Base-by-base conservation (phyloP, 805 yeast genomes). In the Candida khao-thaluensis region DNA sequence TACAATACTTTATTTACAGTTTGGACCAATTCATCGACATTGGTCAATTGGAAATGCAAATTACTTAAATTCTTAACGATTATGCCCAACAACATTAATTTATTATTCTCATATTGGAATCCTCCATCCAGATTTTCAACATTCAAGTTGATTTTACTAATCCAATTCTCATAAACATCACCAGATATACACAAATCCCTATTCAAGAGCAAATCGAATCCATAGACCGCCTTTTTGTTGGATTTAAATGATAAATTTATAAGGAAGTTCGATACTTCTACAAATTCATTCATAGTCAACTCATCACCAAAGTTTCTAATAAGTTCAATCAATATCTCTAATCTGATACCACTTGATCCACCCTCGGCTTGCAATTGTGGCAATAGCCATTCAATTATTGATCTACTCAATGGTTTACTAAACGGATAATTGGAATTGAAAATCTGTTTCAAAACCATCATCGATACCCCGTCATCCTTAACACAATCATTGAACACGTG, bases 251-350 rank as follows among this genome's bases (percentile, higher is more conserved):
- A 55, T 2, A 71, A 56, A 1, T 53, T 48, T 8, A 72, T 53
- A 30, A 78, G 57, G 20, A 50, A 46, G 40, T 48, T 15, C 20
- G 59, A 29, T 49, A 63, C 22, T 42, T 42, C 44, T 1, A 36
- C 47, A 8, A 71, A 41, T 38, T 77, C 78, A 1, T 49, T 53
- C 4, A 50, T 43, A 0, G 63, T 45, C 23, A 79, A 59, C 3
- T 60, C 60, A 12, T 59, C 48, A 3, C 82, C 80, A 43, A 79
- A 60, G 40, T 70, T 65, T 42, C 69, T 71, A 33, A 80, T 60
- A 28, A 82, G 47, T 48, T 81, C 87, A 16, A 74, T 66, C 30
- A 82, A 54, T 5, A 81, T 69, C 53, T 84, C 91, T 45, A 82
- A 71, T 28, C 72, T 62, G 49, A 84, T 89, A 24, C 81, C 69